phyloP scores from a whole-genome alignment of 2,329 filamentous ascomycete genomes.

The Penicillium sp. region DNA sequence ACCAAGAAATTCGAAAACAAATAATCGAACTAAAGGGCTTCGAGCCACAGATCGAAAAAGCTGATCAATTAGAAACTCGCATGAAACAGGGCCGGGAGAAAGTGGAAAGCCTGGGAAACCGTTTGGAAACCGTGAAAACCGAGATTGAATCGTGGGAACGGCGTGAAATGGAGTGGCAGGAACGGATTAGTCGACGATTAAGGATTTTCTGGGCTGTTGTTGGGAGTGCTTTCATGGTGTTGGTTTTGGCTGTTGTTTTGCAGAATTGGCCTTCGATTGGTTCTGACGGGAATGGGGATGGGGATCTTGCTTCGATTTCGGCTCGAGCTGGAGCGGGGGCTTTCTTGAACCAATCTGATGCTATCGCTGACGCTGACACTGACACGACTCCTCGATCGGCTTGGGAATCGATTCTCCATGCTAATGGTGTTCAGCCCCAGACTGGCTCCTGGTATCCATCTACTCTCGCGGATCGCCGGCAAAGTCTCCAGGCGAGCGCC shows the following conservation, averaged over 20 bases:
- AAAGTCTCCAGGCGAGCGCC: conserved; percentile 15
- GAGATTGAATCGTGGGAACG: conserved; percentile 49
- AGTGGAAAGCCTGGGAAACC: conserved; percentile 41
- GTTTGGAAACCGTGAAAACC: conserved; percentile 43
- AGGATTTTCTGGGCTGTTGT: conserved; percentile 44
- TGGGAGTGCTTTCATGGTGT: conserved; percentile 29
- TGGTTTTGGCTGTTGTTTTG: conserved; percentile 34
- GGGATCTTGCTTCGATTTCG: too few species aligned
- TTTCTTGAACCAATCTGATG: conserved; percentile 20
- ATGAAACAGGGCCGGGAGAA: conserved; percentile 42
- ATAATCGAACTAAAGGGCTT: conserved; percentile 45
- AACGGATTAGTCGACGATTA: conserved; percentile 41
- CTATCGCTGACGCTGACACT: neutral
- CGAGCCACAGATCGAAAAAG: conserved; percentile 40
- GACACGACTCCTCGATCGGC: conserved; percentile 7
- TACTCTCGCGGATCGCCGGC: conserved; percentile 25
- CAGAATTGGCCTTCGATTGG: conserved; percentile 28
- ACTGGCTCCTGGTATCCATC: conserved; percentile 21
- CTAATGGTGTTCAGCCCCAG: too few species aligned
- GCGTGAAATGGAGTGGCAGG: conserved; percentile 48
- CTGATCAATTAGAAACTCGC: conserved; percentile 42
- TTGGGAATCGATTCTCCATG: conserved; percentile 9
- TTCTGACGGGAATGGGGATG: neutral
- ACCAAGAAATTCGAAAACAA: conserved; percentile 43
- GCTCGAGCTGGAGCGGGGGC: too few species aligned